Percentiles rank a stretch among this genome's conserved stretches.
Conservation (phyloP, 352 stramenopile species). For the Pythium plurisporium region DNA sequence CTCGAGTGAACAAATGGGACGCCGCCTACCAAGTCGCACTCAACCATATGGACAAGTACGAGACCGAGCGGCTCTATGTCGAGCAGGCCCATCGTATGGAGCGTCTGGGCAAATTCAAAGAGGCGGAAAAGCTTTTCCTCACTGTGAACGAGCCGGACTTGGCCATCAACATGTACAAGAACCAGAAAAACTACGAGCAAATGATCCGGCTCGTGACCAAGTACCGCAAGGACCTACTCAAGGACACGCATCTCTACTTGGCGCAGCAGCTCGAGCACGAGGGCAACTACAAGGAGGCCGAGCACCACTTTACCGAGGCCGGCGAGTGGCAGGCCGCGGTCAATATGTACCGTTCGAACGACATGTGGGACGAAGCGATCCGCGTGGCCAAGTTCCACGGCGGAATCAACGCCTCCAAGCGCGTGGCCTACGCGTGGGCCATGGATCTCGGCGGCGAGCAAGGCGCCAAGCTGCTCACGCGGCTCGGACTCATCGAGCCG, state of each 20-base stretch:
- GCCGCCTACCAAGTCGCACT: conserved; percentile 90
- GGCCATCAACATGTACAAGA: conserved; percentile 97
- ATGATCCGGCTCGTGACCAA: conserved; percentile 94
- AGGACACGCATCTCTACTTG: conserved; percentile 91
- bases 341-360: conserved; percentile 93
- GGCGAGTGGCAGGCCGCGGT: conserved; percentile 91
- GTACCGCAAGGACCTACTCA: conserved; percentile 91
- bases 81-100: conserved; percentile 92
- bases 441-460: conserved; percentile 89
- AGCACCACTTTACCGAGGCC: conserved; percentile 90
- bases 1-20: conserved; percentile 90
- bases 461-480: conserved; percentile 88
- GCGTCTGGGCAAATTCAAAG: conserved; percentile 85
- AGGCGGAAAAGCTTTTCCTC: conserved; percentile 93
- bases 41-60: conserved; percentile 90
- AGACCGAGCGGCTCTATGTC: conserved; percentile 91
- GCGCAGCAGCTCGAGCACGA: conserved; percentile 92
- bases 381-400: conserved; percentile 92
- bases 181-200: conserved; percentile 93
- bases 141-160: conserved; percentile 90
- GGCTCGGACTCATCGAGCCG: conserved; percentile 89
- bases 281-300: conserved; percentile 89
- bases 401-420: conserved; percentile 89
- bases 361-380: conserved; percentile 95
- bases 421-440: conserved; percentile 91